Percentiles rank a stretch among this genome's conserved stretches.
Evolutionary conservation across 1,284 basidiomycete genomes (phyloP).

Genomic region (Serendipita sp.): DNA sequence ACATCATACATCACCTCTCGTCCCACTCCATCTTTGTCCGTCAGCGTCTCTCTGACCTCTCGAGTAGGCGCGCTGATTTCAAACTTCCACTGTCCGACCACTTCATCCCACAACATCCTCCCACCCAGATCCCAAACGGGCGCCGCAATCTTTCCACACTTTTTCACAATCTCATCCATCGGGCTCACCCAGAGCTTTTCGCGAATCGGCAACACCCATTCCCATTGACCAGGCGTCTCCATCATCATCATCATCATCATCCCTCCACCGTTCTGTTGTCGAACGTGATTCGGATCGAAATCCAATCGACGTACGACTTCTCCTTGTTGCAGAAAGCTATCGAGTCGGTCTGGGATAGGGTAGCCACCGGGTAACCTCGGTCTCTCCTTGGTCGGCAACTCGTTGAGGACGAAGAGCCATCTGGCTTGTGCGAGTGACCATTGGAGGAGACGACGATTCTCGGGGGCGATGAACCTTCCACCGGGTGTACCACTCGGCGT

Average conservation of each 20-base stretch:
- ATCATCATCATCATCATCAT: background rate
- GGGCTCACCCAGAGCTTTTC: slow-evolving; percentile 4
- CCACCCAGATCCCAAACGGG: slow-evolving; percentile 1
- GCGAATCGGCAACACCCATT: slow-evolving; percentile 4
- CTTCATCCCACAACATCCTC: slow-evolving; percentile 2
- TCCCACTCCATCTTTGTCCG: background rate
- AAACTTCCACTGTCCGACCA: background rate
- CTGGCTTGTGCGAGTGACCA: background rate
- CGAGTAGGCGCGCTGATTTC: background rate
- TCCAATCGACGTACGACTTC: background rate
- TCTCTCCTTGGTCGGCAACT: background rate
- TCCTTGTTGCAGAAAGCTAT: slow-evolving; percentile 6
- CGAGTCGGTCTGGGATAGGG: background rate
- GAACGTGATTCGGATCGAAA: background rate
- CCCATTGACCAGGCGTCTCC: background rate
- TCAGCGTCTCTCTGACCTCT: background rate
- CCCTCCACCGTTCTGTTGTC: too few relatives aligned
- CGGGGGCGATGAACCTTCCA: background rate
- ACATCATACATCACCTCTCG: slow-evolving; percentile 1
- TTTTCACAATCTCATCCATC: slow-evolving; percentile 3
- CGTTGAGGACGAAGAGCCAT: slow-evolving; percentile 2
- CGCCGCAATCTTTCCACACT: background rate
- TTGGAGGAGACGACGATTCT: slow-evolving; percentile 1
- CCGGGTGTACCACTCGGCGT: background rate
- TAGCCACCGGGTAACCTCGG: background rate